These are phyloP conservation scores for Citrus reticulata DNA, from an alignment of 345 rosid species.

Conservation along the genomic window DNA sequence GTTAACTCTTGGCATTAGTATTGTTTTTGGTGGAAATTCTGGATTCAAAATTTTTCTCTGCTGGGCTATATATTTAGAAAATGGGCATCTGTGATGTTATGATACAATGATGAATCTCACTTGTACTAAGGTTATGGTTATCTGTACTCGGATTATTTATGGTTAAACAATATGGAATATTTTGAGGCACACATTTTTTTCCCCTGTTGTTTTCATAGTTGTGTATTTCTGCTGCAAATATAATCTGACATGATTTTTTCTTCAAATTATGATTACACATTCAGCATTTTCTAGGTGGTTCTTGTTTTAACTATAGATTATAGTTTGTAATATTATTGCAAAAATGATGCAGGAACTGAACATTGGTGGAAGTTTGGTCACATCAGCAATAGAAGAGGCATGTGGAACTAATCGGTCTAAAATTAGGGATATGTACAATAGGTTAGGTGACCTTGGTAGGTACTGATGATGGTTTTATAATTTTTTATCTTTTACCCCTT, in stretches of 20 bases:
- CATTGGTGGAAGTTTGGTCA: conserved; percentile 78
- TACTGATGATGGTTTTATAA: background rate
- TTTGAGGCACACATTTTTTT: background rate
- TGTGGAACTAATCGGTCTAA: conserved; percentile 72
- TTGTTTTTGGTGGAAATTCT: background rate
- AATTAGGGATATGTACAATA: conserved; percentile 74
- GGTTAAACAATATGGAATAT: background rate
- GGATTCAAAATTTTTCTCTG: background rate
- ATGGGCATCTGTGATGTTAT: conserved; percentile 1
- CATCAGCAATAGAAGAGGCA: conserved; percentile 82
- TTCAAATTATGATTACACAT: background rate
- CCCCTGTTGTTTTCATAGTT: background rate
- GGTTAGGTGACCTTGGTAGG: conserved; percentile 84
- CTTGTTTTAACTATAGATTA: background rate
- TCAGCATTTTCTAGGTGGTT: background rate
- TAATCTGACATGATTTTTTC: conserved; percentile 14
- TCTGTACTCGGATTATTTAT: background rate
- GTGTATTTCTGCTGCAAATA: background rate
- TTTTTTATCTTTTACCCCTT: background rate
- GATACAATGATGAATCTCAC: background rate
- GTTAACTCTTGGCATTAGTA: background rate
- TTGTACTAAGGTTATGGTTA: background rate
- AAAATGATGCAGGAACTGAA: conserved; percentile 62
- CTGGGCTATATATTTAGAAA: conserved; percentile 4
- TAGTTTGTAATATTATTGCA: conserved; percentile 7